phyloP scores from a whole-genome alignment of 768 basidiomycete genomes.

The Boletus patriciae region DNA sequence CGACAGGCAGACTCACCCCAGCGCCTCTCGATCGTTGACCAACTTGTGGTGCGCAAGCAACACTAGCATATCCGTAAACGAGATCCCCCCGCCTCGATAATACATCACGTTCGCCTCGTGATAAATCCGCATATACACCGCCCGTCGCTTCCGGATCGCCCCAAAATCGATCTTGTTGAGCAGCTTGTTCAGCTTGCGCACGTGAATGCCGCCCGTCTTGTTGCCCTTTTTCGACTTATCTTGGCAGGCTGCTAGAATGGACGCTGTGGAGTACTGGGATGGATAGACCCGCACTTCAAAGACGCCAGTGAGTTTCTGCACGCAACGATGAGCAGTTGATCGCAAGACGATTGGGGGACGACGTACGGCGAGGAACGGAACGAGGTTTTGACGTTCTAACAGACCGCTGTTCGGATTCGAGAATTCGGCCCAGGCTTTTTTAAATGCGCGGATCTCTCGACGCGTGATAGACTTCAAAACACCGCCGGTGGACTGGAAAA shows the following conservation, averaged over 20 bases:
- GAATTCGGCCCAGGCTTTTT: slow-evolving; percentile 89
- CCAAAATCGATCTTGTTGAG: slow-evolving; percentile 66
- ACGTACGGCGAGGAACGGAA: slow-evolving; percentile 80
- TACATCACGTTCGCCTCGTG: slow-evolving; percentile 83
- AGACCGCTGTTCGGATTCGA: slow-evolving; percentile 78
- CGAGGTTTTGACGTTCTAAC: slow-evolving; percentile 67
- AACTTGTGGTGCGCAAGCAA: slow-evolving; percentile 89
- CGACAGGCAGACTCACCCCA: slow-evolving; percentile 59
- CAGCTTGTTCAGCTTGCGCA: slow-evolving; percentile 56
- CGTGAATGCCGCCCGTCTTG: slow-evolving; percentile 56
- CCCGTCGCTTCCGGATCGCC: slow-evolving; percentile 63
- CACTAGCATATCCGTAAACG: slow-evolving; percentile 86
- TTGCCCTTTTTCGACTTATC: slow-evolving; percentile 35
- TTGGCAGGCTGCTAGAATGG: slow-evolving; percentile 54
- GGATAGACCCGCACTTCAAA: slow-evolving; percentile 91
- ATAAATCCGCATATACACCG: slow-evolving; percentile 72
- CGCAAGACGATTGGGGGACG: not conserved
- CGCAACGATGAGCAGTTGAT: not conserved
- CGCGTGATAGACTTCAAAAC: slow-evolving; percentile 73
- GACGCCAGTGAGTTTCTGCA: slow-evolving; percentile 76
- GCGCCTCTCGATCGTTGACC: slow-evolving; percentile 84
- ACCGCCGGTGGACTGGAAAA: slow-evolving; percentile 85
- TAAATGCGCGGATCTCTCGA: slow-evolving; percentile 92
- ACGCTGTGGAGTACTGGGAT: slow-evolving; percentile 57
- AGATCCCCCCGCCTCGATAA: slow-evolving; percentile 75